phyloP scores from a whole-genome alignment of 768 basidiomycete genomes.

The Boletales sp. region DNA sequence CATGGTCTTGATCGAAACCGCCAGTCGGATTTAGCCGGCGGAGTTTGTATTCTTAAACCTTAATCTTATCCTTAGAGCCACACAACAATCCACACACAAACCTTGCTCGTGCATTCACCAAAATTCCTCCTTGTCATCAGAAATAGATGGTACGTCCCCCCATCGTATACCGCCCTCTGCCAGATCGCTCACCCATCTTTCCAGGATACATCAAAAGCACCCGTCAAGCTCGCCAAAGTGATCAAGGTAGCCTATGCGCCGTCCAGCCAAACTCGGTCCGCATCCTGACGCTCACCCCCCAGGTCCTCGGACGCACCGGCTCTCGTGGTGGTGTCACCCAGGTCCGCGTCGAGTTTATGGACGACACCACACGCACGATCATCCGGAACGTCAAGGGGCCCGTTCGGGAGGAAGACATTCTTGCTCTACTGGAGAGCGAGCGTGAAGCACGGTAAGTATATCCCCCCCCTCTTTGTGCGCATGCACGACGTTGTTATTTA shows the following conservation, averaged over 20 bases:
- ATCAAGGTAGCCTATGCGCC: conserved; percentile 64
- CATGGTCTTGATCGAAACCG: no score
- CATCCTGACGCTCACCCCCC: not conserved
- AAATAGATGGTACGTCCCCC: conserved; percentile 21
- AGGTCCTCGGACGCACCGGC: conserved; percentile 98
- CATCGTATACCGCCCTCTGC: not conserved
- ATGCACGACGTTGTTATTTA: not conserved
- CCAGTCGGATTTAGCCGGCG: conserved; percentile 16
- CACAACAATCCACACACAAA: conserved; percentile 11
- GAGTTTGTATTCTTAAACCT: conserved; percentile 19
- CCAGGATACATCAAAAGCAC: conserved; percentile 83
- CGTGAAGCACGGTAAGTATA: conserved; percentile 92
- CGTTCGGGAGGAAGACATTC: conserved; percentile 92
- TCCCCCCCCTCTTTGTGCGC: no score
- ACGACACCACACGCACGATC: conserved; percentile 91
- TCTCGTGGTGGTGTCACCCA: conserved; percentile 99
- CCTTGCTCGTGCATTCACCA: not conserved
- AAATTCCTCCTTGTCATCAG: not conserved
- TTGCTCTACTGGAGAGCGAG: conserved; percentile 95
- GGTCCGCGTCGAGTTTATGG: conserved; percentile 99
- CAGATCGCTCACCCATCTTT: not conserved
- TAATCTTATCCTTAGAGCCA: conserved; percentile 17
- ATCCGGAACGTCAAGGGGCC: conserved; percentile 99
- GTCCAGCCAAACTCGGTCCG: not conserved
- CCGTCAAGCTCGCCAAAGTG: conserved; percentile 97